These are phyloP conservation scores for Annona squamosa DNA, from an alignment of 164 flowering plant species.

Conservation along the genomic window DNA sequence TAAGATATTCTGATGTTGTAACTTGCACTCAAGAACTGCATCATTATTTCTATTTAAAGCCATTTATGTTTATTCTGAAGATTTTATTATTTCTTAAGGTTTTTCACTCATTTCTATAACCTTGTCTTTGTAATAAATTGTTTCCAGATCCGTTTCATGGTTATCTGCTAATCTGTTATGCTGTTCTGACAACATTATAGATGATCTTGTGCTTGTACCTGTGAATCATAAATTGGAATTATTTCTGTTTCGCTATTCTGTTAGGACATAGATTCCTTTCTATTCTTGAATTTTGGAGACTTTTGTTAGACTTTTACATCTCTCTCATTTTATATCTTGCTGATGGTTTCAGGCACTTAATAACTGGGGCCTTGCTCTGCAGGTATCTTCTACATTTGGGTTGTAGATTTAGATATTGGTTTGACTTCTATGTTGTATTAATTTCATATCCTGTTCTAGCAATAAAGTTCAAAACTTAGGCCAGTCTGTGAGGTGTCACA, in stretches of 20 bases:
- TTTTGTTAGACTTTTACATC: neutral
- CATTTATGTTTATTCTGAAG: neutral
- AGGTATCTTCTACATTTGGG: conserved; percentile 39
- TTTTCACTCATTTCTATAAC: neutral
- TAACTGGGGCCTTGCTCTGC: conserved; percentile 98
- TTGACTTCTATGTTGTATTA: neutral
- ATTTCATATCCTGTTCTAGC: neutral
- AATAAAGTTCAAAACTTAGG: neutral
- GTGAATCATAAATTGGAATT: neutral
- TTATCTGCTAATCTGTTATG: neutral
- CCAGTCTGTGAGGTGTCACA: neutral
- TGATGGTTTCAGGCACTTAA: conserved; percentile 74
- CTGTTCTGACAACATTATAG: neutral
- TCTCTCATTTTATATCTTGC: neutral
- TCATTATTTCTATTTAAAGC: neutral
- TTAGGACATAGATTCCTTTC: neutral
- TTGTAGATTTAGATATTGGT: neutral
- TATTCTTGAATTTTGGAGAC: neutral
- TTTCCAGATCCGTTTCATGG: no score
- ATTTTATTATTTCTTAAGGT: neutral
- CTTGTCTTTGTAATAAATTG: no score
- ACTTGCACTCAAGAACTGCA: neutral
- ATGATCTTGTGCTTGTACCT: neutral
- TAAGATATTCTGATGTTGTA: neutral
- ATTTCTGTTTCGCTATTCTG: neutral